Evolutionary conservation across 345 rosid species (phyloP), one percentile per base, ranked within the genome.

Genomic region (Cardamine chenopodiifolia): DNA sequence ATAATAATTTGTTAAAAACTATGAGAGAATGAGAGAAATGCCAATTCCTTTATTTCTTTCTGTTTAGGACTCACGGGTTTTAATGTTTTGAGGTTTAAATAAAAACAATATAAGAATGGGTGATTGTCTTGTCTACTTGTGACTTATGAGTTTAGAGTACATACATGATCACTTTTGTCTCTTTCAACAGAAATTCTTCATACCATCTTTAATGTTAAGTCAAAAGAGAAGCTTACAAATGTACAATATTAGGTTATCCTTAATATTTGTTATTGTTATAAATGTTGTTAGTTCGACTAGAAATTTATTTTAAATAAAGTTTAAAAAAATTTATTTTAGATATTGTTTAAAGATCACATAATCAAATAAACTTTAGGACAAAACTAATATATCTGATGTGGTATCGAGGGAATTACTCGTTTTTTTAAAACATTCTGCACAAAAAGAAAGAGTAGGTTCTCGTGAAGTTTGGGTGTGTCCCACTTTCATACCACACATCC

Each of bases 381-480:
- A n/a, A n/a, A n/a, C n/a, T n/a, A n/a, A n/a, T n/a, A n/a, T n/a
- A n/a, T n/a, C n/a, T n/a, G n/a, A n/a, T n/a, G n/a, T n/a, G n/a
- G n/a, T n/a, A n/a, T n/a, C n/a, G n/a, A n/a, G n/a, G n/a, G n/a
- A n/a, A n/a, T n/a, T n/a, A n/a, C n/a, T n/a, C n/a, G n/a, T n/a
- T n/a, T n/a, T n/a, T n/a, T n/a, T n/a, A n/a, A n/a, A n/a, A n/a
- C n/a, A n/a, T n/a, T n/a, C n/a, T n/a, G n/a, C n/a, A n/a, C n/a
- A n/a, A n/a, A n/a, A n/a, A n/a, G n/a, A n/a, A n/a, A n/a, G n/a
- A 71, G 55, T 64, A 56, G 22, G 10, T 14, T 76, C 80, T 70
- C 71, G 80, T 77, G 80, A 76, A 63, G 61, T 34, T 9, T 77
- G 61, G 9, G 54, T 49, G 52, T 77, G 75, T 62, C 80, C 75